A percentile compares a stretch with the other conserved stretches of the same genome.
These are phyloP conservation scores for Bullera alba DNA, from an alignment of 768 basidiomycete species.

Conservation along the genomic window DNA sequence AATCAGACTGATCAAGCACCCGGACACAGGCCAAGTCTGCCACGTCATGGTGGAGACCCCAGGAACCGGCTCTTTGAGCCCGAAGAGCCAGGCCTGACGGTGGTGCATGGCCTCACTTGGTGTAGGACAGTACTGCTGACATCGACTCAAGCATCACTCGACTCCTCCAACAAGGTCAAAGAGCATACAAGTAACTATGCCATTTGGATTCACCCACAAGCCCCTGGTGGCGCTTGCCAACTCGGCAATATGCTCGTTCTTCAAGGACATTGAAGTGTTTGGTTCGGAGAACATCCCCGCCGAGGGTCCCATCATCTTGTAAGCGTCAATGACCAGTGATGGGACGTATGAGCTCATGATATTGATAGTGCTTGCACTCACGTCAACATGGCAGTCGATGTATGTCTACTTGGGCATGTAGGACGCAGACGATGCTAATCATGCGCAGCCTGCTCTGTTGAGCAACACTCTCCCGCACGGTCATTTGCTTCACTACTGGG, in stretches of 20 bases:
- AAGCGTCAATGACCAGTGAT: conserved; percentile 45
- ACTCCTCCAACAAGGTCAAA: too few relatives aligned
- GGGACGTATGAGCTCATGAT: background rate
- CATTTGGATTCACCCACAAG: conserved; percentile 56
- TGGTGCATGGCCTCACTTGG: too few relatives aligned
- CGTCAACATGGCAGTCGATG: conserved; percentile 90
- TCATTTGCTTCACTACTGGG: conserved; percentile 63
- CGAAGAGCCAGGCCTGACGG: too few relatives aligned
- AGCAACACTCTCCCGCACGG: conserved; percentile 71
- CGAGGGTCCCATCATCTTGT: conserved; percentile 90
- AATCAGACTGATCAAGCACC: too few relatives aligned
- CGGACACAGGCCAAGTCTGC: too few relatives aligned
- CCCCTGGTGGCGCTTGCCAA: conserved; percentile 64
- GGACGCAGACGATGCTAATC: conserved; percentile 2
- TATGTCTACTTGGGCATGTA: conserved; percentile 43
- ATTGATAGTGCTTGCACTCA: conserved; percentile 66
- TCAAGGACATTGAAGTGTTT: conserved; percentile 76
- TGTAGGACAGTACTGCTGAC: too few relatives aligned
- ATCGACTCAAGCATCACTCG: too few relatives aligned
- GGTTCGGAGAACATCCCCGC: conserved; percentile 80
- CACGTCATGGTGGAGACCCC: too few relatives aligned
- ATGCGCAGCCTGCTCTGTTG: conserved; percentile 48
- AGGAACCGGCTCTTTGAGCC: too few relatives aligned
- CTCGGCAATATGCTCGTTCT: conserved; percentile 76
- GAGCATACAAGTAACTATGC: too few relatives aligned